phyloP scores from a whole-genome alignment of 129 eudicot species.

The Tanacetum coccineum region DNA sequence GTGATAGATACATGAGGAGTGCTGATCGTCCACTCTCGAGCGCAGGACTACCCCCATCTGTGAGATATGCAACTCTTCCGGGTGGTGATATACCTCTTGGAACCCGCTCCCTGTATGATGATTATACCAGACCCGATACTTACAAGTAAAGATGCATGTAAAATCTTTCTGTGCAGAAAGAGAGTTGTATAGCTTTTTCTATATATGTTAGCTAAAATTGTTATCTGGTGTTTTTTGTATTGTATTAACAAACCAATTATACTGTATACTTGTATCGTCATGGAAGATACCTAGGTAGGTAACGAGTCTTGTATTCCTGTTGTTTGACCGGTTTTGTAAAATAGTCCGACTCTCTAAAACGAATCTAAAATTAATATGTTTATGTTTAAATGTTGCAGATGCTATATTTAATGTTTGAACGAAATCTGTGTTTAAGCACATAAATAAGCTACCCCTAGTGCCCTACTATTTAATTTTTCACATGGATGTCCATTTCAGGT shows the following conservation, averaged over 20 bases:
- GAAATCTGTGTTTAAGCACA: no score
- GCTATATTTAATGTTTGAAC: no score
- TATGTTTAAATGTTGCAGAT: no score
- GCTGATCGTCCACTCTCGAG: constrained; percentile 1
- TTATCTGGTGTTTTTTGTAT: neutral
- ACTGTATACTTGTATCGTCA: constrained; percentile 14
- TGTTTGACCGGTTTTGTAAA: neutral
- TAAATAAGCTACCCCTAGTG: no score
- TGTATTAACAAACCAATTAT: constrained; percentile 4
- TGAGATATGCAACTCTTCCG: constrained; percentile 28
- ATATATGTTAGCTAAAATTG: constrained; percentile 11
- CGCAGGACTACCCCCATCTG: constrained; percentile 28
- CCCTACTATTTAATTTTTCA: no score
- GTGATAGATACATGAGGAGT: constrained; percentile 13
- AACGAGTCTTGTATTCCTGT: constrained; percentile 5
- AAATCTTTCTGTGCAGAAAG: neutral
- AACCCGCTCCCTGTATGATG: constrained; percentile 33
- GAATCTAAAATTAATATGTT: constrained; percentile 13
- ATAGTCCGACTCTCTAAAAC: constrained; percentile 12
- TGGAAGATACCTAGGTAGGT: constrained; percentile 22
- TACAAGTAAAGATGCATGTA: constrained; percentile 32
- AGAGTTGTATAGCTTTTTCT: constrained; percentile 23
- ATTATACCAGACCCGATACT: constrained; percentile 38
- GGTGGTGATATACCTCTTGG: constrained; percentile 37
- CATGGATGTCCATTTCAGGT: no score